These are phyloP conservation scores for Clitocybe nebularis DNA, from an alignment of 1,284 basidiomycete genomes.

Conservation along the genomic window DNA sequence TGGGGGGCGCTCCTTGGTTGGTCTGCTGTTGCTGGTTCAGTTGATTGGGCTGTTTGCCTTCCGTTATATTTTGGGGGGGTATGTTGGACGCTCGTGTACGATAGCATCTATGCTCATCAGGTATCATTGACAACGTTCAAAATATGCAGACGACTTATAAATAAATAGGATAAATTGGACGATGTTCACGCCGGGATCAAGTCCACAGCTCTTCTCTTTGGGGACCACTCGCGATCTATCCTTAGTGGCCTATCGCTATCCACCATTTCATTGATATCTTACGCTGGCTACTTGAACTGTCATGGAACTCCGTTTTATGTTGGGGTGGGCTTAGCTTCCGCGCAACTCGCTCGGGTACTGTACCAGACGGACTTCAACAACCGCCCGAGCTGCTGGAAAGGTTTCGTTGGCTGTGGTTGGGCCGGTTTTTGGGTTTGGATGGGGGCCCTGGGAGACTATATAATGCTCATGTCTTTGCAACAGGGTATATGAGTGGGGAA, in stretches of 20 bases:
- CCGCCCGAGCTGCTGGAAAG: constrained; percentile 87
- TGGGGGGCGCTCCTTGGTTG: constrained; percentile 97
- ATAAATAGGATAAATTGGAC: constrained; percentile 82
- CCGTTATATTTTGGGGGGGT: constrained; percentile 90
- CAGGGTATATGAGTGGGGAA: neutral
- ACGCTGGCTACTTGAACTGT: constrained; percentile 76
- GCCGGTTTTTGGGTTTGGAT: constrained; percentile 88
- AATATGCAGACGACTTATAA: constrained; percentile 1
- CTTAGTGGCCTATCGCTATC: constrained; percentile 69
- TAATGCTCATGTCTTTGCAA: constrained; percentile 25
- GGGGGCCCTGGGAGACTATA: constrained; percentile 81
- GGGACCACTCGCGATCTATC: constrained; percentile 71
- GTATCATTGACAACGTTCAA: constrained; percentile 33
- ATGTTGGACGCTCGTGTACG: constrained; percentile 95
- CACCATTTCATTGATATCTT: constrained; percentile 72
- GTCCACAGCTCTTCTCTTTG: constrained; percentile 92
- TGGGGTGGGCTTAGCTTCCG: constrained; percentile 69
- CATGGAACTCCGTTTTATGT: constrained; percentile 80
- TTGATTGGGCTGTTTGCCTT: constrained; percentile 81
- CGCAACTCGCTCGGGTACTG: constrained; percentile 84
- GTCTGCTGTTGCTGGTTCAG: constrained; percentile 85
- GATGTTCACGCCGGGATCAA: constrained; percentile 88
- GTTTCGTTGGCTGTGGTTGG: constrained; percentile 87
- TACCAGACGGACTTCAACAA: constrained; percentile 73
- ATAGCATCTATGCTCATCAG: constrained; percentile 98